These are phyloP conservation scores for Saccharomycopsis lassenensis DNA, from an alignment of 805 yeast species.

Conservation along the genomic window DNA sequence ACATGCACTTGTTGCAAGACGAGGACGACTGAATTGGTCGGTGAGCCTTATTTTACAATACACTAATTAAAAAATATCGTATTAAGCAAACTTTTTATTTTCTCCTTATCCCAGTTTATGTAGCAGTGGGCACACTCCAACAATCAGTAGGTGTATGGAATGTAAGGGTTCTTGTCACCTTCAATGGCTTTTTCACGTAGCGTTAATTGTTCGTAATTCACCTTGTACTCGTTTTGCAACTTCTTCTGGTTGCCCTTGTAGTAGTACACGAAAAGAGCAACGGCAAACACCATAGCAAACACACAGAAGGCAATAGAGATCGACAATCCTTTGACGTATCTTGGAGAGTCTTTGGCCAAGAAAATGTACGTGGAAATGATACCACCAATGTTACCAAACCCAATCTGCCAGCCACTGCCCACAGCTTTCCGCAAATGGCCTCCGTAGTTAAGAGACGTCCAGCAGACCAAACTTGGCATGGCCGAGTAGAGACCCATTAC, in stretches of 20 bases:
- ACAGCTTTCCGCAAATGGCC: conserved; percentile 54
- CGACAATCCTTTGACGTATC: conserved; percentile 42
- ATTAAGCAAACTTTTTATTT: too few relatives aligned
- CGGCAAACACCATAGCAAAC: conserved; percentile 29
- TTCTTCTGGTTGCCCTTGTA: conserved; percentile 22
- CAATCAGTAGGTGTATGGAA: conserved; percentile 26
- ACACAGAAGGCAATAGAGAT: conserved; percentile 37
- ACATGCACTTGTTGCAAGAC: conserved; percentile 59
- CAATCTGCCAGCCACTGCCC: conserved; percentile 52
- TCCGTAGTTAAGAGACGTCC: conserved; percentile 43
- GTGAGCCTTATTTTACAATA: too few relatives aligned
- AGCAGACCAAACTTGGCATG: conserved; percentile 62
- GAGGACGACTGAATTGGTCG: conserved; percentile 40
- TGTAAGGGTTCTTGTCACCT: conserved; percentile 31
- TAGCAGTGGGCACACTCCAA: too few relatives aligned
- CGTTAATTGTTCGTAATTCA: conserved; percentile 22
- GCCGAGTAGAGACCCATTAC: conserved; percentile 50
- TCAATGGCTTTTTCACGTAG: conserved; percentile 26
- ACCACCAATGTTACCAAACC: conserved; percentile 68
- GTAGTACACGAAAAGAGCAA: conserved; percentile 27
- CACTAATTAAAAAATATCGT: too few relatives aligned
- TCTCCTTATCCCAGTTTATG: too few relatives aligned
- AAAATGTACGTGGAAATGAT: conserved; percentile 52
- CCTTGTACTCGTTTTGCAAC: conserved; percentile 21
- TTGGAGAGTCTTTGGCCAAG: conserved; percentile 46